Conservation (phyloP, 257 asterid species). For the Solanum paucissectum region DNA sequence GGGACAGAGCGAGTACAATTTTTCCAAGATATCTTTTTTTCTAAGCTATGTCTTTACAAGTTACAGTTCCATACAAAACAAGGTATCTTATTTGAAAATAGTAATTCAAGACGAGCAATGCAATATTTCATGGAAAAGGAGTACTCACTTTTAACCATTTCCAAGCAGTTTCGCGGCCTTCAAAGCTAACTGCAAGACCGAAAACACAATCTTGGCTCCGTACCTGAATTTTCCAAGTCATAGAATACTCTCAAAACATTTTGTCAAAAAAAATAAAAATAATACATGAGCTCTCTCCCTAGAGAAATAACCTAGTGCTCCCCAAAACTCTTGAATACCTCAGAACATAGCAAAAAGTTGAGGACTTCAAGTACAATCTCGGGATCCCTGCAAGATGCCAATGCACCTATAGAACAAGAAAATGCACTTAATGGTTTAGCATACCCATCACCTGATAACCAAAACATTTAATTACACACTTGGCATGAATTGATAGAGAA, state of each 20-base stretch:
- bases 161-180: conserved; percentile 82
- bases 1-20: not conserved
- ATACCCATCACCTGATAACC: not conserved
- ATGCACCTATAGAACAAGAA: conserved; percentile 39
- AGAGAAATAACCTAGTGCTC: not conserved
- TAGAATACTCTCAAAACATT: not conserved
- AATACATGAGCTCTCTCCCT: not conserved
- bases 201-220: conserved; percentile 85
- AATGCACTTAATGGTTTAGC: not conserved
- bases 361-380: conserved; percentile 64
- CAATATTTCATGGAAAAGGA: not conserved
- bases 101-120: not conserved
- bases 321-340: conserved; percentile 31
- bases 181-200: conserved; percentile 63
- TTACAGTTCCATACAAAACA: not conserved
- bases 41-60: not conserved
- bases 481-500: not conserved
- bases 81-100: not conserved
- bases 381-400: conserved; percentile 65
- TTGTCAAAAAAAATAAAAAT: not conserved
- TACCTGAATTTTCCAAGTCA: conserved; percentile 34
- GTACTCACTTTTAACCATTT: conserved; percentile 71
- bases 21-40: not conserved
- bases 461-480: not conserved
- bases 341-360: conserved; percentile 60